Conservation (phyloP, 2,329 filamentous ascomycete genomes). For the Cryphonectria carpinicola region DNA sequence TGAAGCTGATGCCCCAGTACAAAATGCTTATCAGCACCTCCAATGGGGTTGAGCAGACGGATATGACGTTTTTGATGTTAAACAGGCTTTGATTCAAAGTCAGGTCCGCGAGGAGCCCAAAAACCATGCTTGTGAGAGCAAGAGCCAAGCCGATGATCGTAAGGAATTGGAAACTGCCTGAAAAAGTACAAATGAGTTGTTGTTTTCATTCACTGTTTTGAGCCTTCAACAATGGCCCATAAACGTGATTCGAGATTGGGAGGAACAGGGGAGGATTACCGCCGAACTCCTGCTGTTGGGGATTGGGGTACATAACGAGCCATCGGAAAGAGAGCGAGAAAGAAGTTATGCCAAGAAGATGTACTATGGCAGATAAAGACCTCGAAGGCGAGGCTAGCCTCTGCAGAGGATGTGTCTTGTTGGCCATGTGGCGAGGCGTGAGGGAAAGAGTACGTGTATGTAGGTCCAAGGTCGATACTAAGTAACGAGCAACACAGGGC, state of each 20-base stretch:
- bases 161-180: constrained; percentile 63
- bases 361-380: constrained; percentile 64
- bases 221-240: not conserved
- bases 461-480: not conserved
- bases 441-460: not conserved
- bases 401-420: constrained; percentile 64
- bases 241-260: no score
- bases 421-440: constrained; percentile 39
- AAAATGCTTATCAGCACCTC: constrained; percentile 72
- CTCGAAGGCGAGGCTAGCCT: constrained; percentile 67
- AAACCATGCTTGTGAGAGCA: constrained; percentile 62
- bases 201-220: not conserved
- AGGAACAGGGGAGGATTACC: constrained; percentile 49
- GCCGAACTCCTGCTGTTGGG: constrained; percentile 64
- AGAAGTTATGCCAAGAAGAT: constrained; percentile 57
- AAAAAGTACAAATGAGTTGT: not conserved
- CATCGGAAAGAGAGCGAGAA: constrained; percentile 59
- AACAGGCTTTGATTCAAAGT: constrained; percentile 63
- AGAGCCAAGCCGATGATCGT: constrained; percentile 73
- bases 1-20: constrained; percentile 71
- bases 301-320: constrained; percentile 52
- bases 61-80: constrained; percentile 67
- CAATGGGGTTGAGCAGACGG: constrained; percentile 68
- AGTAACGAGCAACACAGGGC: not conserved
- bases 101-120: constrained; percentile 68